Percentiles rank a stretch among this genome's conserved stretches.
These are phyloP conservation scores for Peniophora sp. DNA, from an alignment of 1,284 basidiomycete species.

Conservation along the genomic window DNA sequence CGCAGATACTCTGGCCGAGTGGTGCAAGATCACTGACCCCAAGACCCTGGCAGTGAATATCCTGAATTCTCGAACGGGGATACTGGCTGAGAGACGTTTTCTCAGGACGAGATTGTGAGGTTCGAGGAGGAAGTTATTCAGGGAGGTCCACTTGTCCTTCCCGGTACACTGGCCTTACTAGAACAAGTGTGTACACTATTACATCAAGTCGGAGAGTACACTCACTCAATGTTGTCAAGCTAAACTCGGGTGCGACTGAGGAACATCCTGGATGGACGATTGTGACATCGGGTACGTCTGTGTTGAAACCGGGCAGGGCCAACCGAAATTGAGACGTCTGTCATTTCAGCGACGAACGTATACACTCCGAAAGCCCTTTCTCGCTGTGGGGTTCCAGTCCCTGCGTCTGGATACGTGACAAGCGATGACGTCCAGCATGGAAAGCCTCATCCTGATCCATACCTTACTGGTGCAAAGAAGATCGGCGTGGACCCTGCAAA, in stretches of 20 bases:
- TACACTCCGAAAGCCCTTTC: constrained; percentile 60
- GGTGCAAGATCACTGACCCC: constrained; percentile 54
- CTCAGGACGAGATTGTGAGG: constrained; percentile 49
- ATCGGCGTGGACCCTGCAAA: constrained; percentile 40
- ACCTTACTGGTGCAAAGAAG: constrained; percentile 52
- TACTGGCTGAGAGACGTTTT: background rate
- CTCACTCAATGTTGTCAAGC: constrained; percentile 13
- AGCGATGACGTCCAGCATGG: constrained; percentile 68
- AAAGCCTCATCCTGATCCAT: constrained; percentile 81
- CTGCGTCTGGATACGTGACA: constrained; percentile 54
- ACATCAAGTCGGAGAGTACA: background rate
- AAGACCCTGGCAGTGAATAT: constrained; percentile 39
- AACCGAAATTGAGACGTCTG: too few relatives aligned
- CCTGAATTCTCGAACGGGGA: background rate
- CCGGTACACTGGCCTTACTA: constrained; percentile 44
- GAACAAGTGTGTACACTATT: constrained; percentile 27
- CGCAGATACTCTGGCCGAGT: constrained; percentile 63
- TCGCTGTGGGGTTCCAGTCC: constrained; percentile 48
- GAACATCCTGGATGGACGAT: constrained; percentile 56
- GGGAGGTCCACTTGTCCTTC: constrained; percentile 48
- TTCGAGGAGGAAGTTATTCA: constrained; percentile 61
- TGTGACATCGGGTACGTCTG: constrained; percentile 60
- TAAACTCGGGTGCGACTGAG: constrained; percentile 20
- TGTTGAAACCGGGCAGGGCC: background rate
- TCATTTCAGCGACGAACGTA: constrained; percentile 48